A percentile compares a stretch with the other conserved stretches of the same genome.
Conservation (phyloP, 306 rosid species). For the Ceratonia siliqua region DNA sequence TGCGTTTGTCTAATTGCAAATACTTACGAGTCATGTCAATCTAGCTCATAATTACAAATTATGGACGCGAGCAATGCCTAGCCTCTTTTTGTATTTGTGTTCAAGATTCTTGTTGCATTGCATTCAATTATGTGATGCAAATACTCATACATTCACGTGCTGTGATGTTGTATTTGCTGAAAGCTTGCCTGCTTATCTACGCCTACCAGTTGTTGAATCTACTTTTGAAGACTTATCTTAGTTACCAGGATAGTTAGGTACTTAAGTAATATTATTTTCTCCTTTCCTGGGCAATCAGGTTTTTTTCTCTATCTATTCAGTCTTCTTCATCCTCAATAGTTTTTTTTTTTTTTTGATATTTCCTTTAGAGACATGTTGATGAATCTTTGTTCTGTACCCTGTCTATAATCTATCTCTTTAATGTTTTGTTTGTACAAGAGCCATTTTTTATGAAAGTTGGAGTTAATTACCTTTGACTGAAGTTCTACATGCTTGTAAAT, state of each 20-base stretch:
- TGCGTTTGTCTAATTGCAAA: not conserved
- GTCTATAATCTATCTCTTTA: not conserved
- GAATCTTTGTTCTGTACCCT: not conserved
- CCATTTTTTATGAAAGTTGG: constrained; percentile 6
- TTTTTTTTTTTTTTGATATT: not conserved
- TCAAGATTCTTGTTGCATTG: not conserved
- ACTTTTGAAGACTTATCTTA: not conserved
- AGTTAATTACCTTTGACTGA: constrained; percentile 2
- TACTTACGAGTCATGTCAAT: not conserved
- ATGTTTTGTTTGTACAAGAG: not conserved
- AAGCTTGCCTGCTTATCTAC: not conserved
- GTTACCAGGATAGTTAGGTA: not conserved
- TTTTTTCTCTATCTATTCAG: not conserved
- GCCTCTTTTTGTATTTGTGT: not conserved
- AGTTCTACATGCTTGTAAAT: not conserved
- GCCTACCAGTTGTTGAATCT: constrained; percentile 1
- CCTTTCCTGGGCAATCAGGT: not conserved
- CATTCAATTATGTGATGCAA: not conserved
- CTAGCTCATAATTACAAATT: not conserved
- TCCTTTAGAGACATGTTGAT: not conserved
- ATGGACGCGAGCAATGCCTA: not conserved
- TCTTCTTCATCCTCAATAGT: not conserved
- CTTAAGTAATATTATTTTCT: not conserved
- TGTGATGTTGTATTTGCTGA: not conserved
- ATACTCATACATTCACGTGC: not conserved